Conservation (phyloP, 2,329 filamentous ascomycete species). For the Ilyonectria robusta region DNA sequence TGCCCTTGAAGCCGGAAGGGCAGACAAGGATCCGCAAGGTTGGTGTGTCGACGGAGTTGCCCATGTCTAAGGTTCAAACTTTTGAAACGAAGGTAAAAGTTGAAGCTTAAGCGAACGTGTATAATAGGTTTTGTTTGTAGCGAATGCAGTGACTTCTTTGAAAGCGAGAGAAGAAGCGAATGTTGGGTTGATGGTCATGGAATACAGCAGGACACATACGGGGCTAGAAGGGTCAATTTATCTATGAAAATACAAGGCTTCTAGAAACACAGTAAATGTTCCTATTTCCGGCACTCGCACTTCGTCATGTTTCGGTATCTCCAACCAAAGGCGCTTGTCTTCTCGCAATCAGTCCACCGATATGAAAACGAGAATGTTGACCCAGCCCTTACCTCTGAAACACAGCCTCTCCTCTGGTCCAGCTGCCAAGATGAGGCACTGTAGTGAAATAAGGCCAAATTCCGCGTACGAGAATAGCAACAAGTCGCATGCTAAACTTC, state of each 20-base stretch:
- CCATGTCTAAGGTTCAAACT: slow-evolving; percentile 15
- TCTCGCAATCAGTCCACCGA: background rate
- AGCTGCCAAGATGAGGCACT: slow-evolving; percentile 22
- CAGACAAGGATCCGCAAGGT: slow-evolving; percentile 60
- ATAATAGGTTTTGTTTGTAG: slow-evolving; percentile 7
- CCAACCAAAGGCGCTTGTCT: background rate
- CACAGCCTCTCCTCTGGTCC: slow-evolving; percentile 30
- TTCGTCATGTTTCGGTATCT: background rate
- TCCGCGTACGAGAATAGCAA: slow-evolving; percentile 38
- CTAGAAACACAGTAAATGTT: background rate
- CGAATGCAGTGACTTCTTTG: slow-evolving; percentile 20
- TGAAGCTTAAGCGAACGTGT: background rate
- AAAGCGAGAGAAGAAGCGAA: slow-evolving; percentile 29
- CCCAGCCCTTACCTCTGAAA: background rate
- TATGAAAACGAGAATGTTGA: background rate
- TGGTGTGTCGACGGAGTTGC: background rate
- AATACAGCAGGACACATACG: no score
- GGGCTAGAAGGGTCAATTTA: slow-evolving; percentile 25
- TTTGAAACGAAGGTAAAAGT: background rate
- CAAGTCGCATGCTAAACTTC: slow-evolving; percentile 36
- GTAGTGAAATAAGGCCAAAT: background rate
- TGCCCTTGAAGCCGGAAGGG: slow-evolving; percentile 69
- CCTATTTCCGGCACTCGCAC: background rate
- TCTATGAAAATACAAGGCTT: slow-evolving; percentile 13
- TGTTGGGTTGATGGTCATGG: slow-evolving; percentile 22